Evolutionary conservation across 2,329 filamentous ascomycete genomes (phyloP).

Genomic region (Emydomyces testavorans): DNA sequence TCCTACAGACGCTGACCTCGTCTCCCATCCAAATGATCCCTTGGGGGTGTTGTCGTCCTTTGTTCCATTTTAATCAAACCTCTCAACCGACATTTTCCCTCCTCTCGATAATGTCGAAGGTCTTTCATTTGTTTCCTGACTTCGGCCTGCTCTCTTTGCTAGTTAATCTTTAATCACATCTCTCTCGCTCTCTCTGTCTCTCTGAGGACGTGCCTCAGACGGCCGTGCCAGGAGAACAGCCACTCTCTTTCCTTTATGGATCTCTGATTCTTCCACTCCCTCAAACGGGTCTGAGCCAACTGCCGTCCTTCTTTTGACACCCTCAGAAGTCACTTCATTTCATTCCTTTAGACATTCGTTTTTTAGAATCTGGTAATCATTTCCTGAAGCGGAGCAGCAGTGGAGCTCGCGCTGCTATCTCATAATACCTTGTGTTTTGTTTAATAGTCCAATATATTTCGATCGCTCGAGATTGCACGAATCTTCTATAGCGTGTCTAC

Average conservation of each 20-base stretch:
- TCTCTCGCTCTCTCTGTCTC: not conserved
- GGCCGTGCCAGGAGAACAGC: not conserved
- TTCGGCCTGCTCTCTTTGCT: not conserved
- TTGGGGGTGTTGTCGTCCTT: too few species aligned
- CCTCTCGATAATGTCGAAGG: not conserved
- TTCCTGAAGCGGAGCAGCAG: too few species aligned
- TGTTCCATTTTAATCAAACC: not conserved
- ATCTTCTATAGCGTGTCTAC: too few species aligned
- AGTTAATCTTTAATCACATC: not conserved
- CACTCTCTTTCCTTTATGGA: constrained; percentile 7
- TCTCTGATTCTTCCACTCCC: constrained; percentile 8
- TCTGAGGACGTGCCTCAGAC: not conserved
- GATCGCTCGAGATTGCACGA: too few species aligned
- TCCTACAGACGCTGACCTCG: too few species aligned
- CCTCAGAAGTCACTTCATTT: not conserved
- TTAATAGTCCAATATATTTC: too few species aligned
- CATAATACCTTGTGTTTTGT: too few species aligned
- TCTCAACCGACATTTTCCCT: not conserved
- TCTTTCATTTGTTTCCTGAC: constrained; percentile 3
- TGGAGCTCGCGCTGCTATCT: too few species aligned
- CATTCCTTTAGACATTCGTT: not conserved
- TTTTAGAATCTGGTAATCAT: too few species aligned
- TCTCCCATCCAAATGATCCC: too few species aligned
- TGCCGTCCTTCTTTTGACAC: constrained; percentile 8
- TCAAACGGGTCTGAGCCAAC: not conserved